phyloP scores from a whole-genome alignment of 352 stramenopile genomes.

The Pythium aristosporum region DNA sequence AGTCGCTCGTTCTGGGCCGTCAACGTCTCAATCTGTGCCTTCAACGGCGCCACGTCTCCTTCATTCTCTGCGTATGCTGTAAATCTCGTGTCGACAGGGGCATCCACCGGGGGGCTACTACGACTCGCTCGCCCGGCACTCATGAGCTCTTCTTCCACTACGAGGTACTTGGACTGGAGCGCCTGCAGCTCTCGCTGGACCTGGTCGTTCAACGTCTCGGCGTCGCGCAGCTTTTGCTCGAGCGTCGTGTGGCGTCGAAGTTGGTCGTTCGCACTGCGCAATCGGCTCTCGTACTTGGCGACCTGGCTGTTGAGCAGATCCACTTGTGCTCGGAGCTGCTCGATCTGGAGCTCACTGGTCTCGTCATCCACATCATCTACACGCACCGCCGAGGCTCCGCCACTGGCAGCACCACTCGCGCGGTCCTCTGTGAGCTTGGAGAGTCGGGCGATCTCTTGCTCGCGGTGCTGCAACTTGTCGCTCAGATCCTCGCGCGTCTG shows the following conservation, averaged over 20 bases:
- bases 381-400: not conserved
- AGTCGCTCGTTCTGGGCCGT: constrained; percentile 59
- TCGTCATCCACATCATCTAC: constrained; percentile 27
- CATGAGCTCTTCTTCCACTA: constrained; percentile 49
- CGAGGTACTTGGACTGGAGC: constrained; percentile 44
- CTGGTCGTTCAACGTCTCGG: constrained; percentile 48
- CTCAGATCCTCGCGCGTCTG: constrained; percentile 39
- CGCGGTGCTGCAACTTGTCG: constrained; percentile 57
- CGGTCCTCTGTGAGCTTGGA: constrained; percentile 44
- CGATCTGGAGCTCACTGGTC: constrained; percentile 55
- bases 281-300: constrained; percentile 72
- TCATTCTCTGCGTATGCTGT: not conserved
- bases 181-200: constrained; percentile 48
- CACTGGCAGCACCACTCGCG: not conserved
- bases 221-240: constrained; percentile 58
- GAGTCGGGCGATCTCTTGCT: constrained; percentile 68
- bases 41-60: constrained; percentile 25
- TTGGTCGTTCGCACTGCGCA: constrained; percentile 62
- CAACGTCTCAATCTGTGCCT: constrained; percentile 56
- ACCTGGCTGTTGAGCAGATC: constrained; percentile 81
- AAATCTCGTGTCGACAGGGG: not conserved
- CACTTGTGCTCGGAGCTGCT: constrained; percentile 68
- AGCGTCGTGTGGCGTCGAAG: constrained; percentile 40
- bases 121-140: constrained; percentile 24
- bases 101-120: too few species aligned